Conservation (phyloP, 805 yeast genomes). For the Wickerhamomyces silvicola region DNA sequence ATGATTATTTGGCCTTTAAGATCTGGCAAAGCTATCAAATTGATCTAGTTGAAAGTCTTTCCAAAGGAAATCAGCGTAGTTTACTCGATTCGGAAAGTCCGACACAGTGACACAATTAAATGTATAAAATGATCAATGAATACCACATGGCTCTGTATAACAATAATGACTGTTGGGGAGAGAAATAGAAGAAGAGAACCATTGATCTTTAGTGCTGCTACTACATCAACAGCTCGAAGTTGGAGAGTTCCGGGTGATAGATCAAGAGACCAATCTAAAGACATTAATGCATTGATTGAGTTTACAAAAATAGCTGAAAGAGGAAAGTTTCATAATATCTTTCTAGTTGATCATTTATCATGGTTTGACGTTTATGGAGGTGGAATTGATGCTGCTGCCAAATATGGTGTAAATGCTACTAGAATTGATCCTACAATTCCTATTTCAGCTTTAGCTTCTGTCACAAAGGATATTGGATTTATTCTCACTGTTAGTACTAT, state of each 20-base stretch:
- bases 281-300: constrained; percentile 20
- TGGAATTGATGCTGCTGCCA: constrained; percentile 8
- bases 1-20: too few relatives aligned
- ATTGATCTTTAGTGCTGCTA: not conserved
- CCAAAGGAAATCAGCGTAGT: constrained; percentile 1
- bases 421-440: constrained; percentile 27
- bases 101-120: too few relatives aligned
- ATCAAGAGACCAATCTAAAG: not conserved
- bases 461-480: constrained; percentile 30
- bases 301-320: constrained; percentile 25
- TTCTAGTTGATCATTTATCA: constrained; percentile 32
- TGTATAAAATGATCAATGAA: too few relatives aligned
- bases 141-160: too few relatives aligned
- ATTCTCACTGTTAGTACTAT: too few relatives aligned
- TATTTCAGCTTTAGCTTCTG: constrained; percentile 30
- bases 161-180: too few relatives aligned
- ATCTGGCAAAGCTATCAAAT: too few relatives aligned
- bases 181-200: constrained; percentile 1
- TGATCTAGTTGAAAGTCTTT: too few relatives aligned
- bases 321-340: not conserved
- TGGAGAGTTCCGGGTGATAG: not conserved
- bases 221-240: not conserved
- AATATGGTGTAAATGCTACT: constrained; percentile 20
- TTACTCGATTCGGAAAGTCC: not conserved
- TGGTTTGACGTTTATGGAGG: constrained; percentile 32